These are phyloP conservation scores for Penicillium pancosmium DNA, from an alignment of 495 filamentous ascomycete species.

Conservation along the genomic window DNA sequence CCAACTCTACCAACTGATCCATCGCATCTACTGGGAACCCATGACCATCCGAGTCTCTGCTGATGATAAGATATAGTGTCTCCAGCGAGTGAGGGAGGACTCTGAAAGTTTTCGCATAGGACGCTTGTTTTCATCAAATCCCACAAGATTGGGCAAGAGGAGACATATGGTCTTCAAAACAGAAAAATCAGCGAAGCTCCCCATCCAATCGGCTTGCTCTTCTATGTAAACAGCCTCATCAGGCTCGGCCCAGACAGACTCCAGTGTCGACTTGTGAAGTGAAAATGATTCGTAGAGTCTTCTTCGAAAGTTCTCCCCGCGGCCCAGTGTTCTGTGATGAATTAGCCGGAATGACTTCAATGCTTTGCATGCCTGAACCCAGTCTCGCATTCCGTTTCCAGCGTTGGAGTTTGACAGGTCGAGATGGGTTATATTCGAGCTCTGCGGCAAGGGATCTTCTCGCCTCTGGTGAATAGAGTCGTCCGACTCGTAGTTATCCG, in stretches of 20 bases:
- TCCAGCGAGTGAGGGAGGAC: not conserved
- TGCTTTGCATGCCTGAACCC: not conserved
- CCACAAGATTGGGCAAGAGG: not conserved
- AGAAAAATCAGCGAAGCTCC: not conserved
- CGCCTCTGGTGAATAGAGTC: not conserved
- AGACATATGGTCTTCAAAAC: not conserved
- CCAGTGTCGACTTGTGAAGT: not conserved
- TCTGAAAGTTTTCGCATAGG: not conserved
- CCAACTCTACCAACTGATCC: not conserved
- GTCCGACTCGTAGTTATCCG: not conserved
- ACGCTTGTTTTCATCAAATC: not conserved
- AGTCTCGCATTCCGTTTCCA: conserved; percentile 1
- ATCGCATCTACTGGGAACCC: not conserved
- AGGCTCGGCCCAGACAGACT: not conserved
- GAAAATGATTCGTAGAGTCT: not conserved
- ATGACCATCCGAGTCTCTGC: not conserved
- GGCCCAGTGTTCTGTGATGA: not conserved
- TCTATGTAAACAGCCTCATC: not conserved
- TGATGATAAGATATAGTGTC: not conserved
- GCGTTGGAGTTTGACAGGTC: not conserved
- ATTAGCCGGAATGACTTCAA: not conserved
- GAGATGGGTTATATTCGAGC: not conserved
- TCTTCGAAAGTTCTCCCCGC: not conserved
- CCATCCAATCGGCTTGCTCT: not conserved
- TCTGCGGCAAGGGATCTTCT: not conserved